A percentile compares a stretch with the other conserved stretches of the same genome.
These are phyloP conservation scores for Kazachstania kunashirensis DNA, from an alignment of 805 yeast species.

Conservation along the genomic window DNA sequence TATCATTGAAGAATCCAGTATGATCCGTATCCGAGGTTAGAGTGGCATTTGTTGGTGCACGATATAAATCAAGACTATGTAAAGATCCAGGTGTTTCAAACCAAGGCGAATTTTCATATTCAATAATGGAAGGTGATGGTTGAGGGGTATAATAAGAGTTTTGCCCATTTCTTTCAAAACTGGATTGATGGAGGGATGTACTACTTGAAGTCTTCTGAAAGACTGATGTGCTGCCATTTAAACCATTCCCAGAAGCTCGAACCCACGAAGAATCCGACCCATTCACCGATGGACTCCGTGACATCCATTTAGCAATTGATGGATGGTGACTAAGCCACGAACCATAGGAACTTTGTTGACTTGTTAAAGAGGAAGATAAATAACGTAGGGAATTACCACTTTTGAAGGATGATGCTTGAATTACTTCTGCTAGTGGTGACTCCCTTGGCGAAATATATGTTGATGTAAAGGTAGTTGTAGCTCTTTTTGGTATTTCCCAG, in stretches of 20 bases:
- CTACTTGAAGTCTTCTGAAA: constrained; percentile 23
- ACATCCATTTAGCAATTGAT: constrained; percentile 14
- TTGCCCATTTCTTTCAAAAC: constrained; percentile 9
- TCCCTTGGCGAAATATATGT: constrained; percentile 28
- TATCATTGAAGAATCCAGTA: neutral
- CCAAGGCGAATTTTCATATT: constrained; percentile 38
- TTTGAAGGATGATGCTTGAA: constrained; percentile 30
- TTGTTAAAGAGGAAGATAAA: constrained; percentile 32
- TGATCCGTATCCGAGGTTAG: neutral
- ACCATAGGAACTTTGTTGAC: constrained; percentile 27
- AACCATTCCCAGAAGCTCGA: constrained; percentile 10
- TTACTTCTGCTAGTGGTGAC: constrained; percentile 20
- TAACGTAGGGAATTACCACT: constrained; percentile 31
- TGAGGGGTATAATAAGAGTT: constrained; percentile 23
- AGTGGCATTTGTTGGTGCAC: constrained; percentile 2
- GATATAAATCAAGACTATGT: constrained; percentile 5
- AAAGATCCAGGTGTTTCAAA: constrained; percentile 23
- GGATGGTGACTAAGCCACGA: constrained; percentile 28
- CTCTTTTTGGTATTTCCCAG: constrained; percentile 34
- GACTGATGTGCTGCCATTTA: constrained; percentile 2
- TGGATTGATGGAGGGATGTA: constrained; percentile 21
- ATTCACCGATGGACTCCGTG: constrained; percentile 20
- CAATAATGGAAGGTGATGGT: constrained; percentile 30
- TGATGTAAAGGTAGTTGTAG: constrained; percentile 20
- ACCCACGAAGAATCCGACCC: constrained; percentile 15